These are phyloP conservation scores for Coemansia sp. DNA, from an alignment of 192 early-diverging fungal species.

Conservation along the genomic window DNA sequence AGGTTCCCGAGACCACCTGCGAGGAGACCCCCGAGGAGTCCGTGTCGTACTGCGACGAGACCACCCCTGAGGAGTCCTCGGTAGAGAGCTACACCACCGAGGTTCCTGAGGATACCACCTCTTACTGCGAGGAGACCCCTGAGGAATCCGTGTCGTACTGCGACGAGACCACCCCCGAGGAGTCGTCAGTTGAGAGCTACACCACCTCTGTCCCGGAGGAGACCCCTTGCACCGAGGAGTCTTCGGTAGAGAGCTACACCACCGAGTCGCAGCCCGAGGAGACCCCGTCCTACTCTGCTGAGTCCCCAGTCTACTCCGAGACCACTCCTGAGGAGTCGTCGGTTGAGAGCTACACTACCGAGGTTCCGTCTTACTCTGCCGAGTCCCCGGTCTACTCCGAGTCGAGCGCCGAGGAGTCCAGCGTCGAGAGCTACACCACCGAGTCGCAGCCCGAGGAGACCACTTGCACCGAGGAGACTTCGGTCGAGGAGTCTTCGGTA, in stretches of 20 bases:
- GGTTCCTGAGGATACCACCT: slow-evolving; percentile 4
- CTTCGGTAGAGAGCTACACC: neutral
- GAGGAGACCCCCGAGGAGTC: slow-evolving; percentile 7
- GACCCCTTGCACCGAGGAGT: slow-evolving; percentile 2
- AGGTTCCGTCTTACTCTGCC: neutral
- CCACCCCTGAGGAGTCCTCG: slow-evolving; percentile 7
- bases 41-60: neutral
- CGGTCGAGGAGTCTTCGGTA: neutral
- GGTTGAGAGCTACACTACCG: neutral
- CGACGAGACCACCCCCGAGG: neutral
- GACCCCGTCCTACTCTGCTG: neutral
- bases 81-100: neutral
- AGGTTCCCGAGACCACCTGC: neutral
- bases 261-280: too few relatives aligned
- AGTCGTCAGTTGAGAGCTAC: slow-evolving; percentile 20
- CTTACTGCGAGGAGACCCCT: slow-evolving; percentile 13
- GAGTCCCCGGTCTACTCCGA: slow-evolving; percentile 3
- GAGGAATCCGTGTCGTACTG: slow-evolving; percentile 7
- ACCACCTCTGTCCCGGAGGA: neutral
- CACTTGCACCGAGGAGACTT: neutral
- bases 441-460: too few relatives aligned
- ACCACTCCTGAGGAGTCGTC: neutral
- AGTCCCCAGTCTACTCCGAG: neutral
- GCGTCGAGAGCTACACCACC: slow-evolving; percentile 11
- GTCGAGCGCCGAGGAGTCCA: neutral